A percentile compares a stretch with the other conserved stretches of the same genome.
Evolutionary conservation across 345 rosid species (phyloP).

Genomic region (Xanthoceras sorbifolium): DNA sequence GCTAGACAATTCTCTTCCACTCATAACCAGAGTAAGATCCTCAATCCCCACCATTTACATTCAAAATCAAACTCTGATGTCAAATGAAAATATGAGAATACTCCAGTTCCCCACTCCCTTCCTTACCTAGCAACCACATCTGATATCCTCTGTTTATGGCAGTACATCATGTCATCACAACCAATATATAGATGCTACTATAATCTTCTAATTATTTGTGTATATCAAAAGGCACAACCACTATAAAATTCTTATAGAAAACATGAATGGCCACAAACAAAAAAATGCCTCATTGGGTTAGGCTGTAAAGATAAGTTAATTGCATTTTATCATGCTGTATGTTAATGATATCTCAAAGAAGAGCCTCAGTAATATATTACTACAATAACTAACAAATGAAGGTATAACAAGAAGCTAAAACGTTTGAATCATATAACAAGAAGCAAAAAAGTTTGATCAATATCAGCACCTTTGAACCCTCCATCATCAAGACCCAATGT

Average conservation of each 20-base stretch:
- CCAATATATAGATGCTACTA: background rate
- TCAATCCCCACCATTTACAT: background rate
- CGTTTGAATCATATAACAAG: background rate
- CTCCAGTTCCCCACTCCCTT: background rate
- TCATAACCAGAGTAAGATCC: background rate
- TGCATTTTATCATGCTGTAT: background rate
- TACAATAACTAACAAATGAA: background rate
- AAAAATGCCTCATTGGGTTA: background rate
- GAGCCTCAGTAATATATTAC: background rate
- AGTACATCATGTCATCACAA: conserved; percentile 3
- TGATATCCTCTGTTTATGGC: background rate
- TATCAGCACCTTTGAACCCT: conserved; percentile 77
- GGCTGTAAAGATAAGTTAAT: background rate
- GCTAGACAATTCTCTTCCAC: background rate
- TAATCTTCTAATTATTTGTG: background rate
- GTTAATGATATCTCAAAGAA: background rate
- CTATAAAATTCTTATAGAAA: background rate
- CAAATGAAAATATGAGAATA: conserved; percentile 3
- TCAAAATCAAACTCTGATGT: background rate
- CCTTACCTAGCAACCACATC: background rate
- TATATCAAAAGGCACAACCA: background rate
- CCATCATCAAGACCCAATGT: conserved; percentile 86
- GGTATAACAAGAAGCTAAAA: background rate
- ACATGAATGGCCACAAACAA: background rate
- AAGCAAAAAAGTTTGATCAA: background rate